Percentiles rank a stretch among this genome's conserved stretches.
Evolutionary conservation across 441 rosid genomes (phyloP).

Genomic region (Erysimum pusillum): DNA sequence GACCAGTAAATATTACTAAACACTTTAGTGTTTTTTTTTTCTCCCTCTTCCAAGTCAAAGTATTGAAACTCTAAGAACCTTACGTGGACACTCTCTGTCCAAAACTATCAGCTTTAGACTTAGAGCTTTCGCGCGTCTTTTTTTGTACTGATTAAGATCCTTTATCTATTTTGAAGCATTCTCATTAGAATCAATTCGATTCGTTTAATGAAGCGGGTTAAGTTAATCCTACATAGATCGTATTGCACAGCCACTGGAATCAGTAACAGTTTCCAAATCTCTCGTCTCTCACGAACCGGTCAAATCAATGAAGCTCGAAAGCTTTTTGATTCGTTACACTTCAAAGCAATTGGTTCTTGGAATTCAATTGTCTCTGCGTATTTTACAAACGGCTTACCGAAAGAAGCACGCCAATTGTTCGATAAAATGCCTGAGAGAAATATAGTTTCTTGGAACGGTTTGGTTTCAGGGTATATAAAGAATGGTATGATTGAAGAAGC

Average conservation of each 20-base stretch:
- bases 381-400: constrained; percentile 62
- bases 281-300: constrained; percentile 58
- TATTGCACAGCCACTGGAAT: constrained; percentile 43
- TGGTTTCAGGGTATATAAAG: constrained; percentile 72
- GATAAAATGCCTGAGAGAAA: constrained; percentile 74
- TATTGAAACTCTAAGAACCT: no score
- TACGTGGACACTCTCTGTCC: background rate
- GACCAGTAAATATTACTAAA: no score
- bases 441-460: constrained; percentile 73
- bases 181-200: background rate
- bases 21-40: no score
- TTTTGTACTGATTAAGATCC: background rate
- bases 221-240: constrained; percentile 41
- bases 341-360: constrained; percentile 61
- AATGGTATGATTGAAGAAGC: constrained; percentile 68
- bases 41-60: no score
- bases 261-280: constrained; percentile 53
- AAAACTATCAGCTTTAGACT: background rate
- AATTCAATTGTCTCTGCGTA: constrained; percentile 64
- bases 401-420: constrained; percentile 62
- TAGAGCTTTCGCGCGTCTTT: background rate
- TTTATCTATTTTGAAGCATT: background rate
- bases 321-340: constrained; percentile 58
- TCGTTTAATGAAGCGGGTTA: constrained; percentile 50
- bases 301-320: constrained; percentile 66